A percentile compares a stretch with the other conserved stretches of the same genome.
These are phyloP conservation scores for Trypanosoma melophagium DNA, from an alignment of 208 protist genomes.

Conservation along the genomic window DNA sequence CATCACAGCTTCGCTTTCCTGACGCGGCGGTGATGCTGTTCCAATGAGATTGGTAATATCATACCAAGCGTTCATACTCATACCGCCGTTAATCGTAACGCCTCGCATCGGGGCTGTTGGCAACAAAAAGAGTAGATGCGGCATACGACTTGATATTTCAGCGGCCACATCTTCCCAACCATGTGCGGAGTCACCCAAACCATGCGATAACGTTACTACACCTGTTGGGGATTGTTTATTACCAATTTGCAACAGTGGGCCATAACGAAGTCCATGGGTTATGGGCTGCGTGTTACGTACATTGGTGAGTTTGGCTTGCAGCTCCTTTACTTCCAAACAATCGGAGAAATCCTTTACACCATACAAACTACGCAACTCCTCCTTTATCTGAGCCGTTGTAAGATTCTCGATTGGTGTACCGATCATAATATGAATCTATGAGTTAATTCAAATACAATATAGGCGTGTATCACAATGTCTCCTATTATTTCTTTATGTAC, in stretches of 20 bases:
- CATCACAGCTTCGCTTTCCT: slow-evolving; percentile 49
- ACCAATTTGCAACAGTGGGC: slow-evolving; percentile 61
- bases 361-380: slow-evolving; percentile 66
- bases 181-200: slow-evolving; percentile 83
- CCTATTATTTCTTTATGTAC: too few species aligned
- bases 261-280: slow-evolving; percentile 65
- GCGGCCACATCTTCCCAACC: slow-evolving; percentile 86
- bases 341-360: slow-evolving; percentile 61
- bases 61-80: slow-evolving; percentile 91
- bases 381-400: slow-evolving; percentile 62
- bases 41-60: slow-evolving; percentile 64
- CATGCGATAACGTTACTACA: slow-evolving; percentile 90
- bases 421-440: slow-evolving; percentile 19
- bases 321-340: slow-evolving; percentile 66
- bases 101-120: slow-evolving; percentile 78
- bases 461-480: background rate
- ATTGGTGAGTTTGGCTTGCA: slow-evolving; percentile 57
- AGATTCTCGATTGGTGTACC: slow-evolving; percentile 42
- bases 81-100: slow-evolving; percentile 90
- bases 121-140: slow-evolving; percentile 89
- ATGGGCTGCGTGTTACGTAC: slow-evolving; percentile 46
- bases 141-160: slow-evolving; percentile 60
- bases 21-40: slow-evolving; percentile 27
- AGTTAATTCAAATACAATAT: background rate
- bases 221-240: slow-evolving; percentile 69